These are phyloP conservation scores for Echites panduratus DNA, from an alignment of 257 asterid species.

Conservation along the genomic window DNA sequence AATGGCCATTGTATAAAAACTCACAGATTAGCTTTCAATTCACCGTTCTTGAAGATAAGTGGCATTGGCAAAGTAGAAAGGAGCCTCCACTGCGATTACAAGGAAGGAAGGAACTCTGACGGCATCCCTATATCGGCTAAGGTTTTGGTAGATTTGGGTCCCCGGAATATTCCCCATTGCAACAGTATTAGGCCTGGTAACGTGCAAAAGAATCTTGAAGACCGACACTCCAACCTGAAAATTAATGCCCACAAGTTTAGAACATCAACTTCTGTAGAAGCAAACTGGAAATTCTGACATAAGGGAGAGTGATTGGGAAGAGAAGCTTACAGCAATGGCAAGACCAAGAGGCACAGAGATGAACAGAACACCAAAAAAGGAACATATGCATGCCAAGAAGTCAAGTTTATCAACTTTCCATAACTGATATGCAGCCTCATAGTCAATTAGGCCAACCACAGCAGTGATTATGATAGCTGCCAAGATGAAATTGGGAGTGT, in stretches of 20 bases:
- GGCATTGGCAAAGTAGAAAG: conserved; percentile 82
- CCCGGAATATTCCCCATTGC: conserved; percentile 77
- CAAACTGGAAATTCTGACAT: not conserved
- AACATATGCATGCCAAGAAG: conserved; percentile 73
- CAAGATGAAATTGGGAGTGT: conserved; percentile 77
- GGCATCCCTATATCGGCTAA: conserved; percentile 63
- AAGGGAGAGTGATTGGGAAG: not conserved
- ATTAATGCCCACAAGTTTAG: not conserved
- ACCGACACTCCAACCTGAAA: conserved; percentile 85
- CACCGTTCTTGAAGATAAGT: conserved; percentile 88
- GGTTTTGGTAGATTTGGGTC: conserved; percentile 66
- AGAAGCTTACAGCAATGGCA: conserved; percentile 69
- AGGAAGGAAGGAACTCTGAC: conserved; percentile 64
- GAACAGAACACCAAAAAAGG: conserved; percentile 91
- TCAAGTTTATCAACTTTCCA: conserved; percentile 98
- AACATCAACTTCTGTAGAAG: conserved; percentile 4
- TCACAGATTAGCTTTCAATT: not conserved
- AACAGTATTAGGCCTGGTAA: conserved; percentile 79
- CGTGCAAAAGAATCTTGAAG: conserved; percentile 84
- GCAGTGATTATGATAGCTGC: conserved; percentile 93
- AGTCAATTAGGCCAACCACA: conserved; percentile 80
- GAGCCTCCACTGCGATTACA: conserved; percentile 70
- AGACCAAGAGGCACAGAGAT: conserved; percentile 94
- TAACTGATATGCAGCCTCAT: conserved; percentile 55
- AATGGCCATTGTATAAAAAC: not conserved